Base-by-base conservation (phyloP, 2,329 filamentous ascomycete genomes). In the Gnomoniopsis sp. region DNA sequence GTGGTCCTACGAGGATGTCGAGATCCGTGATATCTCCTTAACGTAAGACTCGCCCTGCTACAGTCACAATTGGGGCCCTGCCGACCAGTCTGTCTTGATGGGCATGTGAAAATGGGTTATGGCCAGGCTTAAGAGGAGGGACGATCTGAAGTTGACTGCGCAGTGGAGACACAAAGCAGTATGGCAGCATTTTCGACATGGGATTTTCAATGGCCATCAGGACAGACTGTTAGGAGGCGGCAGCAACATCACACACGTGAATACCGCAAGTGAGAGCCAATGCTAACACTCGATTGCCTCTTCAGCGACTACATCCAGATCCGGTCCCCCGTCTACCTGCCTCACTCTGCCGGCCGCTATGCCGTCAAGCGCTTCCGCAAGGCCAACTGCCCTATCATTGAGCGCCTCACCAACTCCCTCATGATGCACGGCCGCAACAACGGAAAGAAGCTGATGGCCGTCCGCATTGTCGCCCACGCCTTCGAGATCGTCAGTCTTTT, bases 351-450 rank as follows among this genome's bases (percentile, higher is more conserved):
- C 75, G 95, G 95, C 78, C 91, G 93, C 78, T 99, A 96, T 88
- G 95, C 95, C 77, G 87, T 89, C 83, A 99, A 99, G 92, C 90
- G 96, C 77, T 99, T 99, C 91, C 91, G 95, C 86, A 99, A 99
- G 89, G 95, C 96, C 78, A 96, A 98, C 88, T 99, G 95, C 91
- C 95, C 95, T 74, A 98, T 99, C 88, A 97, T 99, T 77, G 95
- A 99, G 90, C 93, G 95, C 79, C 89, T 99, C 73, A 99, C 95
- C 87, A 99, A 99, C 90, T 98, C 95, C 63, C 89, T 99, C 79
- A 99, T 99, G 96, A 98, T 98, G 93, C 96, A 99, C 89, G 95
- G 95, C 82, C 95, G 95, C 83, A 99, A 99, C 91, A 99, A 97
- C 90, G 95, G 95, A 82, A 99, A 99, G 90, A 99, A 99, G 91